Percentiles rank a stretch among this genome's conserved stretches.
Conservation (phyloP, 805 yeast species). For the Isabelozyma pseudorhagii region DNA sequence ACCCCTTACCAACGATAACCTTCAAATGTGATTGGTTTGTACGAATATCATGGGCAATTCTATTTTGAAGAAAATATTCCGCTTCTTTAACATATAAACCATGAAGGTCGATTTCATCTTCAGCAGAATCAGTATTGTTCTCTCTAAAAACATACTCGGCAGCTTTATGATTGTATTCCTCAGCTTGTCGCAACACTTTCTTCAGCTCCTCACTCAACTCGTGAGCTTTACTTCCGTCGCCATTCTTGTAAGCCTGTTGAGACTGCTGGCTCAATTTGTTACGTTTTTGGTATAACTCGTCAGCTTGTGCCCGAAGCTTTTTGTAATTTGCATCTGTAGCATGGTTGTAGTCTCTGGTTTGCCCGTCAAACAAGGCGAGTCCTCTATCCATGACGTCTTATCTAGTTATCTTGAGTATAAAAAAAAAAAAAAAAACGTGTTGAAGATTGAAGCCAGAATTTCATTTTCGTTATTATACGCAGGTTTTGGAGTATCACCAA, state of each 20-base stretch:
- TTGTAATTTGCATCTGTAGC: constrained; percentile 65
- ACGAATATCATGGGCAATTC: constrained; percentile 65
- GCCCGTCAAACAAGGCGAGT: constrained; percentile 18
- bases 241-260: constrained; percentile 71
- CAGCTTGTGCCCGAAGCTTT: constrained; percentile 64
- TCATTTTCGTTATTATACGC: too few species aligned
- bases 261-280: constrained; percentile 60
- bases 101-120: constrained; percentile 88
- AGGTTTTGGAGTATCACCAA: too few species aligned
- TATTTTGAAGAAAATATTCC: constrained; percentile 64
- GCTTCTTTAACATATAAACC: constrained; percentile 92
- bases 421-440: too few species aligned
- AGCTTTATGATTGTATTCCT: constrained; percentile 69
- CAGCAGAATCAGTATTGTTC: constrained; percentile 82
- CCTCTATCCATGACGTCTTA: constrained; percentile 19
- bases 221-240: constrained; percentile 73
- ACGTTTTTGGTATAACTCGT: constrained; percentile 57
- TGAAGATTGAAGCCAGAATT: too few species aligned
- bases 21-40: constrained; percentile 59
- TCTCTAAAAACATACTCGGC: constrained; percentile 87
- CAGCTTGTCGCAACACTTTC: constrained; percentile 57
- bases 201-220: constrained; percentile 69
- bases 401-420: background rate
- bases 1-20: constrained; percentile 92
- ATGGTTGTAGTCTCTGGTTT: constrained; percentile 62